Evolutionary conservation across 345 rosid species (phyloP), one percentile per base, ranked within the genome.

Genomic region (Boechera retrofracta): DNA sequence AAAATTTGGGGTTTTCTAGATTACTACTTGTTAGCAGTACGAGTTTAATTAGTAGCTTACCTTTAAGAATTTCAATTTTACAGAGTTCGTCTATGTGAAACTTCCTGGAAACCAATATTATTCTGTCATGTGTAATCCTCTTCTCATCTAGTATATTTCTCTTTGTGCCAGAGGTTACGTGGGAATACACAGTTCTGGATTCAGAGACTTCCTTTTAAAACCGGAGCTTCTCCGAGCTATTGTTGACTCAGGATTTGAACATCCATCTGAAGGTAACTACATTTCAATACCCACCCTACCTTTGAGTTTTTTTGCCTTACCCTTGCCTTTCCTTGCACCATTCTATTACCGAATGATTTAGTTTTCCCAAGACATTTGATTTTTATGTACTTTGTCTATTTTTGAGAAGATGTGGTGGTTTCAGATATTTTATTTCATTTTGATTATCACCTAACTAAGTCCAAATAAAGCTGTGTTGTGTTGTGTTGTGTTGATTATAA

Each of bases 101-200:
- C 6, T 53, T 28, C 5, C 52, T 69, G 26, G 41, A 28, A 28
- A 28, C 29, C 29, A 64, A 64, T 31, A 31, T 26, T 10, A 28
- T 7, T 31, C 6, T 39, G 18, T 41, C 33, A 8, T 45, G 1
- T 29, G 13, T 59, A 13, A 21, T 62, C 10, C 7, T 63, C 0
- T 51, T 61, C 67, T 72, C n/a, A 51, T 68, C 4, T 5, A 7
- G 10, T 38, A 38, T 35, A 35, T 28, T 28, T 28, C 29, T 28
- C 36, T 71, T 5, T 28, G 12, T 42, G 41, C 0, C 75, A 95
- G 99, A 88, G 96, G 99, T 4, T 95, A 92, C 74, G 98, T 95
- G 41, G 97, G 99, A 35, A 95, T 96, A 58, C 98, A 96, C 94
- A 93, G 98, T 81, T 96, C 99, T 4, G 98, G 99, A 79, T 96